A percentile compares a stretch with the other conserved stretches of the same genome.
These are phyloP conservation scores for Termitomyces sp. DNA, from an alignment of 768 basidiomycete species.

Conservation along the genomic window DNA sequence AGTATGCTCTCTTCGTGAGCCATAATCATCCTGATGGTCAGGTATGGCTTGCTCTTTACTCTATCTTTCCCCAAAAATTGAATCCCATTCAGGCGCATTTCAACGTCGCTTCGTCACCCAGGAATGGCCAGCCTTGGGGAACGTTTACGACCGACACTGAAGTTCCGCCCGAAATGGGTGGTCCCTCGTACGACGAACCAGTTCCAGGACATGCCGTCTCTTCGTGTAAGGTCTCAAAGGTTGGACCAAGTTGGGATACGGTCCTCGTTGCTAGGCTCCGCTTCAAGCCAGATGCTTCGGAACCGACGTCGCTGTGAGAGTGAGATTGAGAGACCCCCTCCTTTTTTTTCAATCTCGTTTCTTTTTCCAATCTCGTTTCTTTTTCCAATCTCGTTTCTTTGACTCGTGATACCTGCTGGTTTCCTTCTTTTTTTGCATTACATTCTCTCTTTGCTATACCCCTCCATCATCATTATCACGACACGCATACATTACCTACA, in stretches of 20 bases:
- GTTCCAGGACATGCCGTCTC: conserved; percentile 27
- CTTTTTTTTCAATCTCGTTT: too few species aligned
- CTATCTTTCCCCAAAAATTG: neutral
- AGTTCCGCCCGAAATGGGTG: conserved; percentile 30
- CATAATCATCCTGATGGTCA: conserved; percentile 61
- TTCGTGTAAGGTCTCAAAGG: conserved; percentile 49
- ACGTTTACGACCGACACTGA: conserved; percentile 57
- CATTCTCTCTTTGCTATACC: neutral
- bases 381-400: too few species aligned
- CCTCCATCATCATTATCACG: neutral
- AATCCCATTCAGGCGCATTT: conserved; percentile 46
- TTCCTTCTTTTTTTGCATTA: neutral
- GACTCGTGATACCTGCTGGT: too few species aligned
- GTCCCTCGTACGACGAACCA: conserved; percentile 43
- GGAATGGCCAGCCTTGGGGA: conserved; percentile 64
- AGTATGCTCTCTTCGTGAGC: conserved; percentile 73
- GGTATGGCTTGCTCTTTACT: conserved; percentile 18
- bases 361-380: too few species aligned
- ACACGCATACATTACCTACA: neutral
- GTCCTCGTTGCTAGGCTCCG: conserved; percentile 59
- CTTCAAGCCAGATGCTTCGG: conserved; percentile 55
- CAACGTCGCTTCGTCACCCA: conserved; percentile 54
- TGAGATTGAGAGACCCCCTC: too few species aligned
- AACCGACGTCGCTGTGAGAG: conserved; percentile 41
- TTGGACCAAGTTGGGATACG: conserved; percentile 41